Evolutionary conservation across 495 filamentous ascomycete genomes (phyloP), one percentile per base, ranked within the genome.

Genomic region (Achaetomiella virescens): DNA sequence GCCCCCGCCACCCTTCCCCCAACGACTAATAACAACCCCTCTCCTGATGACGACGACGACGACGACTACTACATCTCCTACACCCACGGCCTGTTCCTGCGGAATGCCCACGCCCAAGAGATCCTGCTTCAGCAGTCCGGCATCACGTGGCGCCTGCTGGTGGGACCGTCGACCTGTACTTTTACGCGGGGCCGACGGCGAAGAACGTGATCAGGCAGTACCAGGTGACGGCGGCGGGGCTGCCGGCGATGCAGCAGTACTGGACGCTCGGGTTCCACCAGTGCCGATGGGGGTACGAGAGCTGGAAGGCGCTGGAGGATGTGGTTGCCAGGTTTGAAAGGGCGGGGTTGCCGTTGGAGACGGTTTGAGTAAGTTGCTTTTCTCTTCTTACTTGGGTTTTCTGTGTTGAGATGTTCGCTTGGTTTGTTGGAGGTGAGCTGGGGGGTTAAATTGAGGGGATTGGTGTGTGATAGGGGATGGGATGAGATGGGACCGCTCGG

Each of bases 251-350:
- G 89, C 86, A 90, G 67, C 87, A 88, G 51, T 96, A 95, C 69
- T 96, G 88, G 87, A 80, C 84, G 0, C 85, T 95, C 59, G 91
- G 91, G 2, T 89, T 84, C 62, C 89, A 95, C 61, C 86, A 95
- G 58, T 95, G 90, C 65, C 75, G 86, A 57, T 95, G 89, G 69
- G 91, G 91, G 7, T 92, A 92, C 63, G 72, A 74, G 9, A 89
- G 91, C 68, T 84, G 87, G 72, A 84, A 83, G 37, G 80, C 83
- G 8, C 73, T 95, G 45, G 81, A 87, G 45, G 84, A 84, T n/a
- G 88, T 89, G 11, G 80, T 95, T 33, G 79, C 84, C 47, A 88
- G 88, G 57, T 93, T 92, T 70, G 81, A 74, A 43, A 70, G 72
- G 35, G 82, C 86, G 31, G 75, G 73, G 25, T 95, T 96, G 53